These are phyloP conservation scores for Podospora australis DNA, from an alignment of 495 filamentous ascomycete species.

Conservation along the genomic window DNA sequence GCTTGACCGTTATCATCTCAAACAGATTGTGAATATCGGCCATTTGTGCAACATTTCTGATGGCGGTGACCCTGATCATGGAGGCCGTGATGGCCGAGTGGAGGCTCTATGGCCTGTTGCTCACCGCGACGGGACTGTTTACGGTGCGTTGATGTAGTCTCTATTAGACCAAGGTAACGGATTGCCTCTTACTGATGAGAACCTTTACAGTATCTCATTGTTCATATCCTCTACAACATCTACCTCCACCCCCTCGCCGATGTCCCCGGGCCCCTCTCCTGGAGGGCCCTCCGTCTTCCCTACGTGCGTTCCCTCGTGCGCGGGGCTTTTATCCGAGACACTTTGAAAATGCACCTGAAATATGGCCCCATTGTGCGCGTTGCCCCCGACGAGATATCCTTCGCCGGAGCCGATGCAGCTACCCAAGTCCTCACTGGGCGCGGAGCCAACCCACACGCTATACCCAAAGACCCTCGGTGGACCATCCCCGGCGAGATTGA, in stretches of 20 bases:
- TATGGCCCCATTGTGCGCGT: constrained; percentile 1
- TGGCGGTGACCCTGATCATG: no score
- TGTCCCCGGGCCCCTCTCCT: neutral
- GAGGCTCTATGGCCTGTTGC: no score
- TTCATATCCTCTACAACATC: neutral
- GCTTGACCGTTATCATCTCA: no score
- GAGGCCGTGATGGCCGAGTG: no score
- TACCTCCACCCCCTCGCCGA: constrained; percentile 1
- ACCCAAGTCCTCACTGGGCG: neutral
- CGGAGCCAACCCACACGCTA: neutral
- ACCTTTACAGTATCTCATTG: no score
- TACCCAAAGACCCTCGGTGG: constrained; percentile 10
- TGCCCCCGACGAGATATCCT: neutral
- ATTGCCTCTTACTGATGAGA: no score
- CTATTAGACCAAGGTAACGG: no score
- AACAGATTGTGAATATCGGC: no score
- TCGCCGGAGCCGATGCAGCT: neutral
- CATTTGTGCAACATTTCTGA: no score
- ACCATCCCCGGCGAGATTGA: constrained; percentile 3
- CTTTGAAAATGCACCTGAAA: neutral
- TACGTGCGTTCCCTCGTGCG: neutral
- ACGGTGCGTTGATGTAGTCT: no score
- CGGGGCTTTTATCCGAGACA: neutral
- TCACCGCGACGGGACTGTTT: no score
- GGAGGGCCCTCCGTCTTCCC: neutral